A percentile compares a stretch with the other conserved stretches of the same genome.
phyloP scores from a whole-genome alignment of 139 green algal genomes.

The Edaphochlamys debaryana region DNA sequence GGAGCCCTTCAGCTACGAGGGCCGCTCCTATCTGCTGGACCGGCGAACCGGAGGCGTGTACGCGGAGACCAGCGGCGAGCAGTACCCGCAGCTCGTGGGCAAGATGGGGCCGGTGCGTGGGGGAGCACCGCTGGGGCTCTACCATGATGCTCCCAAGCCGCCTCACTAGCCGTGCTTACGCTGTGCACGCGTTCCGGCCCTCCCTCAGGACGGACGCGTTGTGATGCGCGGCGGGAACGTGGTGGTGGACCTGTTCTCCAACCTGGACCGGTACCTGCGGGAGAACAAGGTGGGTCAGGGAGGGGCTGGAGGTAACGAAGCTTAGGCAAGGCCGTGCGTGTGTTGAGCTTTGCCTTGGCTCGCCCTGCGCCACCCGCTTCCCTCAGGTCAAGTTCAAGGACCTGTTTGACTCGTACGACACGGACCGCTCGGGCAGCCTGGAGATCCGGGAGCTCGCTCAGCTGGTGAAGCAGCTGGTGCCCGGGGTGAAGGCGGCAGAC shows the following conservation, averaged over 20 bases:
- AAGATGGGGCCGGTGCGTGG: slow-evolving; percentile 9
- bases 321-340: too few relatives aligned
- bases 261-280: slow-evolving; percentile 42
- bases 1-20: slow-evolving; percentile 32
- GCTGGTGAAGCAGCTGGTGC: slow-evolving; percentile 46
- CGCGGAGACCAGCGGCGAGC: neutral
- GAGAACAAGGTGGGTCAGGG: slow-evolving; percentile 7
- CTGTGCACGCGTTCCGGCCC: neutral
- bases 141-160: too few relatives aligned
- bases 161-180: neutral
- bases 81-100: slow-evolving; percentile 40
- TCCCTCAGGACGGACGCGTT: slow-evolving; percentile 28
- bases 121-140: too few relatives aligned
- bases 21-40: slow-evolving; percentile 32
- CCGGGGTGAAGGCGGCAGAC: slow-evolving; percentile 14
- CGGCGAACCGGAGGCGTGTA: slow-evolving; percentile 32
- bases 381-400: slow-evolving; percentile 37
- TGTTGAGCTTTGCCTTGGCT: too few relatives aligned
- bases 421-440: slow-evolving; percentile 39
- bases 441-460: slow-evolving; percentile 29
- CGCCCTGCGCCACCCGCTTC: too few relatives aligned
- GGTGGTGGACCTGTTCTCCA: slow-evolving; percentile 31
- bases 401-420: slow-evolving; percentile 43
- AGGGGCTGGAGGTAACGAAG: slow-evolving; percentile 1
- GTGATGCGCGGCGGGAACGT: slow-evolving; percentile 20